A percentile compares a stretch with the other conserved stretches of the same genome.
phyloP scores from a whole-genome alignment of 2,329 filamentous ascomycete genomes.

The Fusarium sp. region DNA sequence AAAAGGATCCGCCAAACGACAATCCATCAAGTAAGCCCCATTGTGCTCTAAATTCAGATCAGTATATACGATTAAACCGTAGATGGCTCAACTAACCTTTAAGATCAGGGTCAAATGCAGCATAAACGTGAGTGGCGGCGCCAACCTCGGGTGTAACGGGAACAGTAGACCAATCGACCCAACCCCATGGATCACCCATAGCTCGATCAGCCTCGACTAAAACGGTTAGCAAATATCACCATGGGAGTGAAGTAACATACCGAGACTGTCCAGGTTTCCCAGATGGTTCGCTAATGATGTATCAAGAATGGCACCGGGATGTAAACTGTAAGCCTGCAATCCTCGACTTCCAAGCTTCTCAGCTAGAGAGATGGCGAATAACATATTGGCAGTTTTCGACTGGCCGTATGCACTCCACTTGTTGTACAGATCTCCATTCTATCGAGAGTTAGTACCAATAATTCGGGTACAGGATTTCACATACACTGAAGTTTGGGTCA shows the following conservation, averaged over 20 bases:
- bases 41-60: constrained; percentile 11
- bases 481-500: constrained; percentile 8
- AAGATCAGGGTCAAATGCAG: constrained; percentile 26
- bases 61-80: accelerated
- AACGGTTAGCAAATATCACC: accelerated
- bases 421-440: constrained; percentile 17
- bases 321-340: constrained; percentile 15
- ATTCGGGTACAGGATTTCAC: accelerated
- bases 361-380: constrained; percentile 29
- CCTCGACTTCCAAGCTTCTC: constrained; percentile 26
- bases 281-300: constrained; percentile 4
- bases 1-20: constrained; percentile 18
- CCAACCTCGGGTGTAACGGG: constrained; percentile 14
- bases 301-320: constrained; percentile 8
- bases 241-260: accelerated
- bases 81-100: not conserved
- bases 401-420: constrained; percentile 23
- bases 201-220: constrained; percentile 15
- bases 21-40: constrained; percentile 19
- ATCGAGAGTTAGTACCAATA: accelerated
- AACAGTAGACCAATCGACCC: constrained; percentile 16
- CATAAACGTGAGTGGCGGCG: constrained; percentile 29
- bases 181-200: constrained; percentile 17
- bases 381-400: constrained; percentile 28
- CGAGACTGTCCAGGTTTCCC: not conserved